Conservation (phyloP, 169 alveolate species). For the Plasmodium chabaudi region DNA sequence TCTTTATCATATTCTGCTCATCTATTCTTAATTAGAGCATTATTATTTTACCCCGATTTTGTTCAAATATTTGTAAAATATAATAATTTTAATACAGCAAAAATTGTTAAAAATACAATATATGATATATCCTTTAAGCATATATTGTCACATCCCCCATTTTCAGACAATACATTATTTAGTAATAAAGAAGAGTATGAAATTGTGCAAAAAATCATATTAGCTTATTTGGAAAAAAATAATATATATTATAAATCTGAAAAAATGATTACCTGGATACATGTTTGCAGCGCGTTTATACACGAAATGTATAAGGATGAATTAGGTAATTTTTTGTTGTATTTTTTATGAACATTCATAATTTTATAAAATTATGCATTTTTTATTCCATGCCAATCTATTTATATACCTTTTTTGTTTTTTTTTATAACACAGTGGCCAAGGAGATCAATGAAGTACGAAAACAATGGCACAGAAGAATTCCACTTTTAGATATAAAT, state of each 20-base stretch:
- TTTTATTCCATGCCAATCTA: background rate
- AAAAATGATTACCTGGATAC: constrained; percentile 55
- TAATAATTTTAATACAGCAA: constrained; percentile 39
- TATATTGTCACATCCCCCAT: constrained; percentile 33
- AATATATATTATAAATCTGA: constrained; percentile 62
- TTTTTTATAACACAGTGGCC: constrained; percentile 1
- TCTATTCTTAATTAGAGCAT: constrained; percentile 32
- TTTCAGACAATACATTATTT: constrained; percentile 18
- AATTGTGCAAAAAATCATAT: constrained; percentile 31
- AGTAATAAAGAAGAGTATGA: constrained; percentile 10
- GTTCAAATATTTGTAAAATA: constrained; percentile 22
- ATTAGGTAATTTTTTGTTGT: background rate
- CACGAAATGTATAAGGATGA: constrained; percentile 35
- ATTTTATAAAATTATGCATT: too few relatives aligned
- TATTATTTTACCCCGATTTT: constrained; percentile 34
- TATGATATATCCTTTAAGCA: constrained; percentile 28
- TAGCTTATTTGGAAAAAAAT: constrained; percentile 30
- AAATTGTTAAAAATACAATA: constrained; percentile 48
- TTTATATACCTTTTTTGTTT: background rate
- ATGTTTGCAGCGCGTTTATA: constrained; percentile 56
- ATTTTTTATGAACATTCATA: too few relatives aligned
- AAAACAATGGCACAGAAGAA: background rate
- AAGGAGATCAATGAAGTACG: constrained; percentile 27
- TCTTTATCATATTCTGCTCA: constrained; percentile 55
- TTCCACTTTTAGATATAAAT: constrained; percentile 34